Conservation (phyloP, 164 flowering plant species). For the Amborella trichopoda region DNA sequence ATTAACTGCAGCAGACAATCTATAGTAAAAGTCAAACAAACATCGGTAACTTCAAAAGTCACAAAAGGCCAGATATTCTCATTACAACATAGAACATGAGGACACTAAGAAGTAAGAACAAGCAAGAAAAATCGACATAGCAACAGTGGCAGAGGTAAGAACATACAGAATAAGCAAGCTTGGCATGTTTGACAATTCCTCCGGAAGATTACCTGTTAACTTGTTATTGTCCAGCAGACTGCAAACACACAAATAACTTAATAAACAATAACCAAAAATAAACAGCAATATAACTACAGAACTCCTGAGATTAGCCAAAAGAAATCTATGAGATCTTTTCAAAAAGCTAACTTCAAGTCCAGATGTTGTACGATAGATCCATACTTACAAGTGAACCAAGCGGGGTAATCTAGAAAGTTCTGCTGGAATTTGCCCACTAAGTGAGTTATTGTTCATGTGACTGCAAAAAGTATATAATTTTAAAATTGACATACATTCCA, state of each 20-base stretch:
- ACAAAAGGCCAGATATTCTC: no score
- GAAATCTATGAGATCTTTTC: no score
- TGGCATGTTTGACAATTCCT: conserved; percentile 56
- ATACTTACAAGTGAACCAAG: conserved; percentile 79
- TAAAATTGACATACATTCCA: conserved; percentile 1
- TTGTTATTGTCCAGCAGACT: conserved; percentile 95
- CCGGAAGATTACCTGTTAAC: conserved; percentile 81
- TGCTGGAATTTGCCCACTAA: conserved; percentile 69
- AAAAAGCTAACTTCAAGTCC: no score
- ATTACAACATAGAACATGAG: no score
- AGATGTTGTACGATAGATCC: no score
- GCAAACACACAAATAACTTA: conserved; percentile 17
- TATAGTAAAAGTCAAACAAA: no score
- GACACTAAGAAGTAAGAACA: not conserved
- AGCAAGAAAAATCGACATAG: not conserved
- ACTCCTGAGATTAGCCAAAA: not conserved
- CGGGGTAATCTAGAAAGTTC: conserved; percentile 43
- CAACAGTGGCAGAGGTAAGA: conserved; percentile 9
- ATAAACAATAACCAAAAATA: not conserved
- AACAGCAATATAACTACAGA: not conserved
- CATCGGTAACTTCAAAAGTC: no score
- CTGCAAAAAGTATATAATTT: conserved; percentile 20
- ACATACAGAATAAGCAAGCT: conserved; percentile 63
- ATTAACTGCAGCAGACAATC: no score
- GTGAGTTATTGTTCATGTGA: conserved; percentile 81